These are phyloP conservation scores for Boletus rex-veris DNA, from an alignment of 768 basidiomycete species.

Conservation along the genomic window DNA sequence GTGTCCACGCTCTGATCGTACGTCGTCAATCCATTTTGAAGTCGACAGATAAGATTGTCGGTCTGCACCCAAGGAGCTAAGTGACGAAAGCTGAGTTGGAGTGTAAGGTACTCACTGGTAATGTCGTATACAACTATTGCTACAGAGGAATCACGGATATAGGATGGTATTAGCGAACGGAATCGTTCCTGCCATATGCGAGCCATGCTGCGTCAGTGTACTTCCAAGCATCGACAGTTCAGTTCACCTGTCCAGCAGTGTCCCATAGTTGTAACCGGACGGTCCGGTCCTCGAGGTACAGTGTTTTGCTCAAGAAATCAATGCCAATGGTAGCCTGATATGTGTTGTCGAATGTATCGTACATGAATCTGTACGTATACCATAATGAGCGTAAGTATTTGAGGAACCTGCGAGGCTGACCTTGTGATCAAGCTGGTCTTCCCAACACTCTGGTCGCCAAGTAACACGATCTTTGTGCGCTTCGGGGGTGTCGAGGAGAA, in stretches of 20 bases:
- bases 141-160: slow-evolving; percentile 97
- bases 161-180: slow-evolving; percentile 94
- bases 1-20: slow-evolving; percentile 92
- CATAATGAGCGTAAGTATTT: slow-evolving; percentile 3
- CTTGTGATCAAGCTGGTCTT: slow-evolving; percentile 98
- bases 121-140: slow-evolving; percentile 99
- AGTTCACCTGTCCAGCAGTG: slow-evolving; percentile 85
- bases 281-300: slow-evolving; percentile 98
- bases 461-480: slow-evolving; percentile 92
- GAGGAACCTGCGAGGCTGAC: slow-evolving; percentile 38
- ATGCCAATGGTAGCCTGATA: slow-evolving; percentile 98
- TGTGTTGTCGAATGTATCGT: slow-evolving; percentile 99
- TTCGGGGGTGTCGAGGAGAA: slow-evolving; percentile 88
- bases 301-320: slow-evolving; percentile 99
- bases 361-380: slow-evolving; percentile 76
- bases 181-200: slow-evolving; percentile 75
- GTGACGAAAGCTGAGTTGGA: slow-evolving; percentile 1
- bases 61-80: slow-evolving; percentile 45
- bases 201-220: slow-evolving; percentile 2
- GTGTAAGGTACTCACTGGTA: slow-evolving; percentile 64
- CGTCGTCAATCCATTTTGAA: slow-evolving; percentile 99
- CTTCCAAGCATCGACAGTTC: not conserved
- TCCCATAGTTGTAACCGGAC: slow-evolving; percentile 98
- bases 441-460: slow-evolving; percentile 97
- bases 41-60: slow-evolving; percentile 98